These are phyloP conservation scores for Lactarius pseudohatsudake DNA, from an alignment of 768 basidiomycete species.

Conservation along the genomic window DNA sequence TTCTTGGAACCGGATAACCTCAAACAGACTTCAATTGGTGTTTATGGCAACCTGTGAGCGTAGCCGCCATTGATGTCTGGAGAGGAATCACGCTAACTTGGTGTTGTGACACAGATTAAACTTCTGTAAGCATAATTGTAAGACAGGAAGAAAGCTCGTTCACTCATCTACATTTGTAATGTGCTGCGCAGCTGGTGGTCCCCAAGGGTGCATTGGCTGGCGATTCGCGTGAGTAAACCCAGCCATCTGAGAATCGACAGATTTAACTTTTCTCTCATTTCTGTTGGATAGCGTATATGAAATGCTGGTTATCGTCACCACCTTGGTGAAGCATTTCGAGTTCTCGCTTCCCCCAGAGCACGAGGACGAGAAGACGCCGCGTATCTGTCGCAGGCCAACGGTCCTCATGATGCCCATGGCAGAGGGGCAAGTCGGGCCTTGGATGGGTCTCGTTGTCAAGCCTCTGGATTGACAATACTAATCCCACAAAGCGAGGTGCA, in stretches of 20 bases:
- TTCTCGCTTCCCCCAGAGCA: slow-evolving; percentile 9
- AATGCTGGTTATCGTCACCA: slow-evolving; percentile 19
- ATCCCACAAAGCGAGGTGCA: background rate
- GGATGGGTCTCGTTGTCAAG: slow-evolving; percentile 21
- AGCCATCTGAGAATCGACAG: background rate
- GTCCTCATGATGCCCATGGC: slow-evolving; percentile 21
- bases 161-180: background rate
- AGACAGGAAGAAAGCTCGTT: background rate
- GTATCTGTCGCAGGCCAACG: slow-evolving; percentile 18
- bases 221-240: slow-evolving; percentile 22
- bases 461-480: slow-evolving; percentile 4
- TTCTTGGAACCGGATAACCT: slow-evolving; percentile 15
- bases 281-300: slow-evolving; percentile 15
- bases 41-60: slow-evolving; percentile 27
- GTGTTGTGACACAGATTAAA: slow-evolving; percentile 8
- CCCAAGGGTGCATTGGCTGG: slow-evolving; percentile 26
- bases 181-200: slow-evolving; percentile 16
- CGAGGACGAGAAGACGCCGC: background rate
- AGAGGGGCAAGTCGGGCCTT: slow-evolving; percentile 15
- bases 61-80: background rate
- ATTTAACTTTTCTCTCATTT: background rate
- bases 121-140: slow-evolving; percentile 12
- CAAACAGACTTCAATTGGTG: slow-evolving; percentile 9
- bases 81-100: background rate
- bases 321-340: slow-evolving; percentile 24